A percentile compares a stretch with the other conserved stretches of the same genome.
phyloP scores from a whole-genome alignment of 257 asterid species.

The Jasminum sambac region DNA sequence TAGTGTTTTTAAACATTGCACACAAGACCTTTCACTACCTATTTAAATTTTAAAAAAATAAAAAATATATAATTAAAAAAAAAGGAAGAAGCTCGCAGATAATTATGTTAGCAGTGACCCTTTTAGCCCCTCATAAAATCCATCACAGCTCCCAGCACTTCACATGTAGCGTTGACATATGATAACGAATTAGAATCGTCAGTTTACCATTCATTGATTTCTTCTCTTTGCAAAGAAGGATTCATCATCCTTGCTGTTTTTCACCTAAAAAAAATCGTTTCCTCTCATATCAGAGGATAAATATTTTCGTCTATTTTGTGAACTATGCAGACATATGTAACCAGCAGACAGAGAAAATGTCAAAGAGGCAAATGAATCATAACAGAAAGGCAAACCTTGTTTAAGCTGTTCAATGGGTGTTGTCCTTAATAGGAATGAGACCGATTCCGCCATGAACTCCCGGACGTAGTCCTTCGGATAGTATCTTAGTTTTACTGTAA shows the following conservation, averaged over 20 bases:
- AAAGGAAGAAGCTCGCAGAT: too few relatives aligned
- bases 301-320: background rate
- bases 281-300: background rate
- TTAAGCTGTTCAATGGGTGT: conserved; percentile 57
- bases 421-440: conserved; percentile 76
- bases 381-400: conserved; percentile 51
- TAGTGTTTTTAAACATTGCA: too few relatives aligned
- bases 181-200: background rate
- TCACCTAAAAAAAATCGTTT: too few relatives aligned
- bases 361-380: conserved; percentile 10
- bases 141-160: background rate
- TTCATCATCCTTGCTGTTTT: background rate
- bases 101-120: too few relatives aligned
- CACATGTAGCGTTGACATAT: background rate
- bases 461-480: conserved; percentile 70
- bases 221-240: background rate
- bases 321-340: background rate
- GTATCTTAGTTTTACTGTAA: conserved; percentile 68
- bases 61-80: too few relatives aligned
- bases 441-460: conserved; percentile 83
- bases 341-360: too few relatives aligned
- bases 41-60: too few relatives aligned
- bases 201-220: background rate
- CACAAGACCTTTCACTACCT: too few relatives aligned
- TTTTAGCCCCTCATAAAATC: too few relatives aligned